phyloP scores from a whole-genome alignment of 2,329 filamentous ascomycete genomes.

The Endoconidiophora laricicola region DNA sequence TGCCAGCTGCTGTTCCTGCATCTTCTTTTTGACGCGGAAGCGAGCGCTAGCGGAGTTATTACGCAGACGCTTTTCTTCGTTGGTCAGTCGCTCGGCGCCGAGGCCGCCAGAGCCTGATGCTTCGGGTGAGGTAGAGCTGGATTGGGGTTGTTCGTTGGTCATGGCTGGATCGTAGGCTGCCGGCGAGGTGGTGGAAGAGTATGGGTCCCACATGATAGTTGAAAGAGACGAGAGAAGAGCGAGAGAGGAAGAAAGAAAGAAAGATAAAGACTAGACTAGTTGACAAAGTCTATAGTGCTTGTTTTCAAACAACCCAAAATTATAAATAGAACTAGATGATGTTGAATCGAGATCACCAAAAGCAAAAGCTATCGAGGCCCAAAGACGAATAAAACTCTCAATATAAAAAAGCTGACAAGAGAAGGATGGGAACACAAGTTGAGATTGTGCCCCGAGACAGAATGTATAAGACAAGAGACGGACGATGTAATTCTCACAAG shows the following conservation, averaged over 20 bases:
- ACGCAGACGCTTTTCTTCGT: slow-evolving; percentile 47
- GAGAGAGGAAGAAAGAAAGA: too few relatives aligned
- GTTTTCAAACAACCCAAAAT: not conserved
- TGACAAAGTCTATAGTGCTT: not conserved
- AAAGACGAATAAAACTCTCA: too few relatives aligned
- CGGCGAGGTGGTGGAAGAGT: not conserved
- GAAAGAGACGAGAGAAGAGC: too few relatives aligned
- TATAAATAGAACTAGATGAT: not conserved
- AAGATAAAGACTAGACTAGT: too few relatives aligned
- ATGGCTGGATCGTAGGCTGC: not conserved
- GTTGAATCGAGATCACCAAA: slow-evolving; percentile 1
- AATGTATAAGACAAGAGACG: too few relatives aligned
- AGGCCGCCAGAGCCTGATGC: not conserved
- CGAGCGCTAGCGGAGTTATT: slow-evolving; percentile 52
- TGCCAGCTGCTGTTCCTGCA: slow-evolving; percentile 47
- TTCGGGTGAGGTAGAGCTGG: not conserved
- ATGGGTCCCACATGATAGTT: slow-evolving; percentile 12
- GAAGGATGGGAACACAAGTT: too few relatives aligned
- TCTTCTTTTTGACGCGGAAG: slow-evolving; percentile 55
- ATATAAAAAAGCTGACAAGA: too few relatives aligned
- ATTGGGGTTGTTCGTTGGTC: not conserved
- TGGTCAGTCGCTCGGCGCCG: slow-evolving; percentile 16
- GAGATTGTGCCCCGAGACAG: too few relatives aligned
- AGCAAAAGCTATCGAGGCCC: too few relatives aligned
- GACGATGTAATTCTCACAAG: too few relatives aligned